Percentiles rank a stretch among this genome's conserved stretches.
Evolutionary conservation across 2,329 filamentous ascomycete species (phyloP).

Genomic region (Sarocladium oryzae): DNA sequence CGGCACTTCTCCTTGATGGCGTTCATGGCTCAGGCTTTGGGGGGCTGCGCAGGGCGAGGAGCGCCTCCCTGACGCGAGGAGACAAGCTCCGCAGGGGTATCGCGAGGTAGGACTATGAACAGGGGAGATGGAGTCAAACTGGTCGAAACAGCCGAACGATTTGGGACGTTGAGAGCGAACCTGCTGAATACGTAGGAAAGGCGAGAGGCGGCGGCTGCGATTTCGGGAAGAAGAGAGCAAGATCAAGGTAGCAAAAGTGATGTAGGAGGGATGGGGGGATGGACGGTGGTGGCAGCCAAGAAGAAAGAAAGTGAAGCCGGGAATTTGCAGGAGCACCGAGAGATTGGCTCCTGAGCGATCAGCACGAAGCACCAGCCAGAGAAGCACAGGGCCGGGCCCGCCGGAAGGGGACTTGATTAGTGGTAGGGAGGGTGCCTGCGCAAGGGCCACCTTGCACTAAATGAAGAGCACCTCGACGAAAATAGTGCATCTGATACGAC

Average conservation of each 20-base stretch:
- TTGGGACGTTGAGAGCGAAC: too few species aligned
- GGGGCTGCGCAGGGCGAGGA: not conserved
- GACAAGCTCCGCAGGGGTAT: not conserved
- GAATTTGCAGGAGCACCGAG: slow-evolving; percentile 1
- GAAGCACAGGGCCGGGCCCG: not conserved
- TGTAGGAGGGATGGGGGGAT: not conserved
- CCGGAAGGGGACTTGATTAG: not conserved
- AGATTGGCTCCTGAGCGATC: not conserved
- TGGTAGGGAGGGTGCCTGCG: not conserved
- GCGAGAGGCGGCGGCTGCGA: too few species aligned
- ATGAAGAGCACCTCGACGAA: not conserved
- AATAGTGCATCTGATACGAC: too few species aligned
- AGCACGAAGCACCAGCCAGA: not conserved
- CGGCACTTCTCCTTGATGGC: slow-evolving; percentile 64
- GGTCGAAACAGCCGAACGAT: not conserved
- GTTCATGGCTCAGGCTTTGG: slow-evolving; percentile 41
- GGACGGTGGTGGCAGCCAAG: not conserved
- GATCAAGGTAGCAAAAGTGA: not conserved
- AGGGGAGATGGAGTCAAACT: not conserved
- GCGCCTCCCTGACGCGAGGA: slow-evolving; percentile 2
- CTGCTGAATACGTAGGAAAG: not conserved
- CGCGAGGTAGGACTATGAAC: not conserved
- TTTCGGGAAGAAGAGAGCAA: too few species aligned
- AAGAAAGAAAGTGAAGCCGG: slow-evolving; percentile 5
- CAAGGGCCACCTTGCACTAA: not conserved